phyloP scores from a whole-genome alignment of 2,329 filamentous ascomycete genomes.

The Fusarium anguioides region DNA sequence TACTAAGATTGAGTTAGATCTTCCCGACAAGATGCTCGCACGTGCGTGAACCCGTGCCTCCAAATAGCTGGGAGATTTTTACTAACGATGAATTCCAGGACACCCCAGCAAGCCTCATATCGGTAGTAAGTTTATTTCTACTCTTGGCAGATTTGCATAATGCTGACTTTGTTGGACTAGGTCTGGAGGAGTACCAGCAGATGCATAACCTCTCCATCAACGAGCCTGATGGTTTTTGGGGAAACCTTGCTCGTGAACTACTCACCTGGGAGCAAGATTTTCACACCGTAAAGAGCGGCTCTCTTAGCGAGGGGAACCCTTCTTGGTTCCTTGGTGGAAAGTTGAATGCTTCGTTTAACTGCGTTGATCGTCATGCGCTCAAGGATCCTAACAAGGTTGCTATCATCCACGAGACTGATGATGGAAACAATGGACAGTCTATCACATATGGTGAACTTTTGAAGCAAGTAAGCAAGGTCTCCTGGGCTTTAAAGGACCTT shows the following conservation, averaged over 20 bases:
- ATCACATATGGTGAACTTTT: conserved; percentile 92
- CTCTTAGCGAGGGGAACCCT: conserved; percentile 79
- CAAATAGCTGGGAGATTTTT: neutral
- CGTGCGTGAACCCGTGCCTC: conserved; percentile 20
- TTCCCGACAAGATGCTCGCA: conserved; percentile 37
- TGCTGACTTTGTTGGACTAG: conserved; percentile 47
- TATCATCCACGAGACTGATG: conserved; percentile 96
- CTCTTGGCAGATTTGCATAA: neutral
- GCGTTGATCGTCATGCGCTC: conserved; percentile 90
- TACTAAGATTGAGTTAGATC: conserved; percentile 17
- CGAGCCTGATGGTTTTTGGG: conserved; percentile 89
- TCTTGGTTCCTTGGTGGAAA: conserved; percentile 93
- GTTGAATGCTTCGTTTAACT: conserved; percentile 94
- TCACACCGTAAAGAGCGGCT: conserved; percentile 82
- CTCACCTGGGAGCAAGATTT: conserved; percentile 90
- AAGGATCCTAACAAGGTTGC: conserved; percentile 89
- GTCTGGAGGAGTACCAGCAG: conserved; percentile 70
- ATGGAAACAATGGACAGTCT: conserved; percentile 82
- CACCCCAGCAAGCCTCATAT: conserved; percentile 39
- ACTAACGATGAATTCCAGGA: conserved; percentile 23
- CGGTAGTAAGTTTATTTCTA: conserved; percentile 16
- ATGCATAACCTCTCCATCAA: conserved; percentile 83
- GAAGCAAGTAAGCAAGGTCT: conserved; percentile 84
- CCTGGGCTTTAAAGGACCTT: conserved; percentile 87
- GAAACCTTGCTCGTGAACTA: conserved; percentile 80